phyloP scores from a whole-genome alignment of 306 rosid species.

The Quercus glauca region DNA sequence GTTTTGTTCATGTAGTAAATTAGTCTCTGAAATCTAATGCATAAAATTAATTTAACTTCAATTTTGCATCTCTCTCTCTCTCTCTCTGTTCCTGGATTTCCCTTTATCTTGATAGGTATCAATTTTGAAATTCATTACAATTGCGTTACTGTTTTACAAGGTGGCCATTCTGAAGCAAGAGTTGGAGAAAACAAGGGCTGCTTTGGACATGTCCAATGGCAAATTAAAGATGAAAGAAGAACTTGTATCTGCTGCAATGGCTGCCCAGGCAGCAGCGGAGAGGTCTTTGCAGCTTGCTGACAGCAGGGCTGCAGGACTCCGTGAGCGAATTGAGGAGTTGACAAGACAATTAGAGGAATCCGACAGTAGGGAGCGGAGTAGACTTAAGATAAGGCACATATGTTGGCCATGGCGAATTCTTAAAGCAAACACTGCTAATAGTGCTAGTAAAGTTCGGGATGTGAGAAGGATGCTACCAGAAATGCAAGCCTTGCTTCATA shows the following conservation, averaged over 20 bases:
- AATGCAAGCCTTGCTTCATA: conserved; percentile 63
- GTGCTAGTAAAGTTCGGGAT: conserved; percentile 33
- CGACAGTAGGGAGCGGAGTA: conserved; percentile 53
- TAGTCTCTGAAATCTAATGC: neutral
- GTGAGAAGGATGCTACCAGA: conserved; percentile 62
- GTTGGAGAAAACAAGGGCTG: conserved; percentile 64
- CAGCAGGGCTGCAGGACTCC: conserved; percentile 58
- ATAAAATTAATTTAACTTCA: neutral
- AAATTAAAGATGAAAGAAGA: conserved; percentile 71
- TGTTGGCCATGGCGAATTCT: conserved; percentile 87
- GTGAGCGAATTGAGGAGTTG: conserved; percentile 48
- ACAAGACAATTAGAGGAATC: conserved; percentile 61
- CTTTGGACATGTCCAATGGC: conserved; percentile 60
- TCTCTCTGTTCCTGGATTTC: neutral
- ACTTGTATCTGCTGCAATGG: conserved; percentile 71
- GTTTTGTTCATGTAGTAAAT: no score
- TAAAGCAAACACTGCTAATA: conserved; percentile 29
- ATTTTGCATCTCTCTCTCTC: neutral
- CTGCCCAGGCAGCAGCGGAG: conserved; percentile 87
- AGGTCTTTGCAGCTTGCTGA: conserved; percentile 68
- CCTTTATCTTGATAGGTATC: neutral
- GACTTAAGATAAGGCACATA: conserved; percentile 42
- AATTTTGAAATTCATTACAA: neutral
- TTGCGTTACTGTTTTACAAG: conserved; percentile 29
- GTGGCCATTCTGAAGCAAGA: conserved; percentile 71